Percentiles rank a stretch among this genome's conserved stretches.
These are phyloP conservation scores for Trypanosoma melophagium DNA, from an alignment of 208 protist genomes.

Conservation along the genomic window DNA sequence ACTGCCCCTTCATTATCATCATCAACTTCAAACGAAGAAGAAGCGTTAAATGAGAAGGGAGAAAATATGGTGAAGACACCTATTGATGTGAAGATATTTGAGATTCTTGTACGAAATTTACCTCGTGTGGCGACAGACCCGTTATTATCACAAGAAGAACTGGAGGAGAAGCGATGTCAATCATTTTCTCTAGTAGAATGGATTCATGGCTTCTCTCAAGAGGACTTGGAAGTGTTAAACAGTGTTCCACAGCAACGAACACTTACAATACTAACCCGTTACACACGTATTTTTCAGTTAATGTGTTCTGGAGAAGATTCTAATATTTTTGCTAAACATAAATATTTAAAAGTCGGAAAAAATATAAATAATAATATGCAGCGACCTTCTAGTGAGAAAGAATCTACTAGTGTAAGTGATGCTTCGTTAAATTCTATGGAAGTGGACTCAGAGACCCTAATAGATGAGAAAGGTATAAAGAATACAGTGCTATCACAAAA, in stretches of 20 bases:
- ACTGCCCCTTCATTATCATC: constrained; percentile 3
- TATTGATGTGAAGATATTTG: constrained; percentile 53
- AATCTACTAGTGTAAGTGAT: background rate
- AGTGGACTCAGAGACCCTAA: too few species aligned
- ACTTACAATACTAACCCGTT: constrained; percentile 47
- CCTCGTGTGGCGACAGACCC: constrained; percentile 42
- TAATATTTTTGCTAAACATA: constrained; percentile 42
- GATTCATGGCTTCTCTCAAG: constrained; percentile 65
- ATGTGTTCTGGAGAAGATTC: constrained; percentile 51
- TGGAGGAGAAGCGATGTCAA: constrained; percentile 38
- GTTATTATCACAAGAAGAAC: constrained; percentile 14
- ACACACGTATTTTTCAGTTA: constrained; percentile 78
- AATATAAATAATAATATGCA: constrained; percentile 7
- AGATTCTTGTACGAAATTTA: constrained; percentile 64
- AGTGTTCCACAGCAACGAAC: constrained; percentile 43
- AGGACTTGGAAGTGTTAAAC: constrained; percentile 63
- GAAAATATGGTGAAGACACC: background rate
- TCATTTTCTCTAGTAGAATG: constrained; percentile 59
- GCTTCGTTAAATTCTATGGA: background rate
- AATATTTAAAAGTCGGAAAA: constrained; percentile 9
- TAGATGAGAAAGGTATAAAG: background rate
- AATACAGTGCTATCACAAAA: background rate
- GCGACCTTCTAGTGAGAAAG: background rate
- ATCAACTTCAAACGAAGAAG: background rate
- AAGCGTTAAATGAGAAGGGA: background rate